These are phyloP conservation scores for Trifolium pratense DNA, from an alignment of 306 rosid species.

Conservation along the genomic window DNA sequence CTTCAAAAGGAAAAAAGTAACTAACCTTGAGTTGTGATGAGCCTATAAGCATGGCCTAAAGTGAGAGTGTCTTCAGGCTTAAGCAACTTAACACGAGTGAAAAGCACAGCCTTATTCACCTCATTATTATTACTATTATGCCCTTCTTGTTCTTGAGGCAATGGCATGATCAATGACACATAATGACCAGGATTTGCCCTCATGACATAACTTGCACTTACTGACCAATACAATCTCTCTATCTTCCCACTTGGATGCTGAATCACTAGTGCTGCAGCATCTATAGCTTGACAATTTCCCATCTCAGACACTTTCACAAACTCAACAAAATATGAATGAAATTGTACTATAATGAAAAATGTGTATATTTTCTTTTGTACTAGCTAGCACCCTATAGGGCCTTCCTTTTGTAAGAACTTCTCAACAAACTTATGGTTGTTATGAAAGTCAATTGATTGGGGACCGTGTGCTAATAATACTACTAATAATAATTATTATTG, in stretches of 20 bases:
- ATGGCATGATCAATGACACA: constrained; percentile 85
- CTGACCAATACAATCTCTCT: constrained; percentile 83
- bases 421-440: constrained; percentile 60
- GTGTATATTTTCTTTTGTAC: background rate
- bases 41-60: constrained; percentile 92
- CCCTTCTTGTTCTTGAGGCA: constrained; percentile 55
- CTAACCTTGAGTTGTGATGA: constrained; percentile 79
- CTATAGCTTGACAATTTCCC: constrained; percentile 97
- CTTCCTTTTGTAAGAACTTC: constrained; percentile 61
- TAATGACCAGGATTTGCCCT: constrained; percentile 83
- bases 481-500: background rate
- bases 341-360: constrained; percentile 26
- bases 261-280: constrained; percentile 96
- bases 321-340: background rate
- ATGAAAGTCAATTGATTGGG: constrained; percentile 49
- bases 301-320: constrained; percentile 35
- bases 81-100: constrained; percentile 88
- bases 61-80: constrained; percentile 79
- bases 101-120: constrained; percentile 57
- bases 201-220: constrained; percentile 85
- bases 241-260: constrained; percentile 87
- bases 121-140: constrained; percentile 45
- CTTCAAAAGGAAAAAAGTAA: background rate
- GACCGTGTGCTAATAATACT: constrained; percentile 23
- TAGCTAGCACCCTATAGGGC: constrained; percentile 33